A percentile compares a stretch with the other conserved stretches of the same genome.
phyloP scores from a whole-genome alignment of 805 yeast genomes.

The Priceomyces haplophilus region DNA sequence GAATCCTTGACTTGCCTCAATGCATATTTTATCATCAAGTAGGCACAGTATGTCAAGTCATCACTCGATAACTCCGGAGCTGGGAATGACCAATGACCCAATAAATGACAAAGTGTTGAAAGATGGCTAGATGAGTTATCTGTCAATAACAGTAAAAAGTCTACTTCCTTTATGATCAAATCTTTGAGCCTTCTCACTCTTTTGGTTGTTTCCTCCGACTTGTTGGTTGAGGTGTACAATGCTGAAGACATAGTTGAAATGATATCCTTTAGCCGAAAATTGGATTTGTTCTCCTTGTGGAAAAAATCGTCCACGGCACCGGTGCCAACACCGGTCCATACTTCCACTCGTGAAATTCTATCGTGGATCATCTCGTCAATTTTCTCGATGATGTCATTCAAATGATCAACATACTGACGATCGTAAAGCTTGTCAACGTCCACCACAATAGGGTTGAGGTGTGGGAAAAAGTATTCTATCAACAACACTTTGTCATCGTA shows the following conservation, averaged over 20 bases:
- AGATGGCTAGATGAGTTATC: conserved; percentile 23
- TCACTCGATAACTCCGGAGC: conserved; percentile 64
- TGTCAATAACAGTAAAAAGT: conserved; percentile 27
- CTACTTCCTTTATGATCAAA: conserved; percentile 26
- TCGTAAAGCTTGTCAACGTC: conserved; percentile 3
- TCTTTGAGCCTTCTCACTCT: conserved; percentile 22
- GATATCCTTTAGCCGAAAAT: conserved; percentile 17
- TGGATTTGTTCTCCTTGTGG: conserved; percentile 2
- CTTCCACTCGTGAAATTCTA: conserved; percentile 38
- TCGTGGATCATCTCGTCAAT: conserved; percentile 24
- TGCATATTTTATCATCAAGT: conserved; percentile 49
- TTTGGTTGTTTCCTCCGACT: conserved; percentile 19
- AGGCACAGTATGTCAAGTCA: conserved; percentile 63
- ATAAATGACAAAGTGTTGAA: conserved; percentile 34
- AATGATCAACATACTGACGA: conserved; percentile 1
- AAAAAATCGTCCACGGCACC: conserved; percentile 16
- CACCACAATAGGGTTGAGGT: conserved; percentile 32
- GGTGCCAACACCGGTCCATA: conserved; percentile 41
- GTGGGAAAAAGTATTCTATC: conserved; percentile 36
- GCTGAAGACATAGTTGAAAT: conserved; percentile 37
- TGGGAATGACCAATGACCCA: conserved; percentile 66
- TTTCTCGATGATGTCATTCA: conserved; percentile 18
- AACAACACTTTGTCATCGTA: conserved; percentile 28
- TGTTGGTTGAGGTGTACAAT: conserved; percentile 24
- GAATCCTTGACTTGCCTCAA: conserved; percentile 23